Percentiles rank a stretch among this genome's conserved stretches.
Conservation (phyloP, 148 eudicot genomes). For the Gaultheria prostrata region DNA sequence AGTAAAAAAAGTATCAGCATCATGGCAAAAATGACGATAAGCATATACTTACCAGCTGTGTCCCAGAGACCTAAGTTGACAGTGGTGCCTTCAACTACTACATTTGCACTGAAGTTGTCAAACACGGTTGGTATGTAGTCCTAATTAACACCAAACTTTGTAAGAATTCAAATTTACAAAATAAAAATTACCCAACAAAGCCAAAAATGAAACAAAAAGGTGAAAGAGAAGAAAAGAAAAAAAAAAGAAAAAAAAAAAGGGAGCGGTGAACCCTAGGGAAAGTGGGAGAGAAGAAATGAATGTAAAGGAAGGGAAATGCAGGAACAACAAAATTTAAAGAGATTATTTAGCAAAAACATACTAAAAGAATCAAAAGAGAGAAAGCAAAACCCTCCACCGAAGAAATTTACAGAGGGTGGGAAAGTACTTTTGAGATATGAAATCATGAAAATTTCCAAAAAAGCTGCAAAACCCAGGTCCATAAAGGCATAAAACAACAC, state of each 20-base stretch:
- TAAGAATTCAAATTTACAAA: neutral
- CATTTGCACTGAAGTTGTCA: constrained; percentile 99
- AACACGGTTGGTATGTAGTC: constrained; percentile 97
- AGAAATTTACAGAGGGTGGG: neutral
- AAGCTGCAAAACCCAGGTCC: constrained; percentile 30
- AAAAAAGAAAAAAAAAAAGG: neutral
- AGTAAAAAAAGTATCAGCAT: neutral
- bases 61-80: constrained; percentile 99
- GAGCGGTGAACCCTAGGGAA: neutral
- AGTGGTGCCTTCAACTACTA: constrained; percentile 86
- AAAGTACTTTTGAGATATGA: neutral
- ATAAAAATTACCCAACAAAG: neutral
- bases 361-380: neutral
- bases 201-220: constrained; percentile 2
- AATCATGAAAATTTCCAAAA: constrained; percentile 17
- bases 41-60: constrained; percentile 74
- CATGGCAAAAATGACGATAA: neutral
- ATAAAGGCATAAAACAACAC: constrained; percentile 18
- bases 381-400: constrained; percentile 16
- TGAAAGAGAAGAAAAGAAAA: neutral
- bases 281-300: neutral
- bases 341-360: neutral
- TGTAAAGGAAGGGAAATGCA: neutral
- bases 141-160: constrained; percentile 35
- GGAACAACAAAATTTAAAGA: constrained; percentile 10